Evolutionary conservation across 2,329 filamentous ascomycete genomes (phyloP).

Genomic region (Aschersonia sp.): DNA sequence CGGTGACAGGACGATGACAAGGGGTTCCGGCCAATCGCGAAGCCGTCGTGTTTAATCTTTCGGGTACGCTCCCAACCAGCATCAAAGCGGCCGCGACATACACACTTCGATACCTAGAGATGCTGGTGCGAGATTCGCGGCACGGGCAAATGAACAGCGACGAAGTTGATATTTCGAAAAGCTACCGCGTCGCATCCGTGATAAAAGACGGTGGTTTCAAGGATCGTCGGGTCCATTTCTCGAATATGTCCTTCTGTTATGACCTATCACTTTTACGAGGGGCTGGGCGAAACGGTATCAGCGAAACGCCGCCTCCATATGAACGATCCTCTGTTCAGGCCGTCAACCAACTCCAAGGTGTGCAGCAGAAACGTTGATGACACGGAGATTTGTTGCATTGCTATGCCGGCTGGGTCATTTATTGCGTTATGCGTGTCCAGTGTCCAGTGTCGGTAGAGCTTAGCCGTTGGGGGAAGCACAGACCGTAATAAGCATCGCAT

Average conservation of each 20-base stretch:
- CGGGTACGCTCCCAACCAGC: not conserved
- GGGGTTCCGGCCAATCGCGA: conserved; percentile 1
- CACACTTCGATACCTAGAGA: not conserved
- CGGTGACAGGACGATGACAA: not conserved
- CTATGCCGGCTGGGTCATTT: not conserved
- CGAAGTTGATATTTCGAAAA: not conserved
- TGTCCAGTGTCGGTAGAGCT: not conserved
- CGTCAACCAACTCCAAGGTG: too few relatives aligned
- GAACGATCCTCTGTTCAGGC: not conserved
- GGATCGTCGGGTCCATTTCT: not conserved
- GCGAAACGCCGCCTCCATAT: not conserved
- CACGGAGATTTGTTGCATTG: not conserved
- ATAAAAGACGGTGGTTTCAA: not conserved
- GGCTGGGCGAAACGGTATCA: not conserved
- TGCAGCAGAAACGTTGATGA: not conserved
- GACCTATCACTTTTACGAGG: not conserved
- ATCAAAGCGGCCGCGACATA: not conserved
- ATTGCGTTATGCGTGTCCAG: not conserved
- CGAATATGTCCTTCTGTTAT: not conserved
- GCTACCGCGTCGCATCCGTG: not conserved
- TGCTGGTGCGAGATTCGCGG: too few relatives aligned
- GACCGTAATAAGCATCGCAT: not conserved
- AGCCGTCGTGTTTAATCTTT: not conserved
- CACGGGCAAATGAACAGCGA: not conserved
- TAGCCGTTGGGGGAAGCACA: not conserved